phyloP scores from a whole-genome alignment of 345 rosid species.

The Noccaea caerulescens region DNA sequence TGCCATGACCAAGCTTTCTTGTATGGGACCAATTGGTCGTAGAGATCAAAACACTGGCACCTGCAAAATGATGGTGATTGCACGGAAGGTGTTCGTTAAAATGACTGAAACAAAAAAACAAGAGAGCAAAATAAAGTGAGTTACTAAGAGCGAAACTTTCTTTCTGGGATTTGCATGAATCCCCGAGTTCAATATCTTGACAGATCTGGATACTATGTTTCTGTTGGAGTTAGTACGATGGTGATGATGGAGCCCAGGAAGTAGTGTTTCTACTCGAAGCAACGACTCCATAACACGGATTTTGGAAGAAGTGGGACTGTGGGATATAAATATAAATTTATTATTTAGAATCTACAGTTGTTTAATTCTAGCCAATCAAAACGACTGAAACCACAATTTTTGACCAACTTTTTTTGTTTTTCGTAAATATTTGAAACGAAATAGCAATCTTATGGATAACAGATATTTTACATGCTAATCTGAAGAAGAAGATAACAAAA shows the following conservation, averaged over 20 bases:
- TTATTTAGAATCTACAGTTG: neutral
- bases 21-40: conserved; percentile 66
- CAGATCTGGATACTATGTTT: conserved; percentile 24
- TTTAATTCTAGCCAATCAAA: conserved; percentile 1
- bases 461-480: conserved; percentile 24
- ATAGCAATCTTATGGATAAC: conserved; percentile 28
- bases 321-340: neutral
- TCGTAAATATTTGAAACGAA: neutral
- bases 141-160: conserved; percentile 24
- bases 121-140: neutral
- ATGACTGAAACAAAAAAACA: conserved; percentile 34
- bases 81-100: conserved; percentile 45
- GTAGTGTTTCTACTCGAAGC: conserved; percentile 19
- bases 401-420: too few relatives aligned
- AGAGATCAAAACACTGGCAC: conserved; percentile 71
- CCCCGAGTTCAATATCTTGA: conserved; percentile 20
- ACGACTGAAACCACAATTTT: neutral
- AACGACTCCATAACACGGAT: conserved; percentile 24
- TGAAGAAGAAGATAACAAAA: conserved; percentile 30
- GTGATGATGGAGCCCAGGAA: conserved; percentile 14
- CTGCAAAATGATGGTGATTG: conserved; percentile 40
- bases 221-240: conserved; percentile 13
- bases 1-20: conserved; percentile 82
- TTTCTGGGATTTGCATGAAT: conserved; percentile 19
- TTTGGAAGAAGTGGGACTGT: neutral